These are phyloP conservation scores for Stevia rebaudiana DNA, from an alignment of 140 eudicot genomes.

Conservation along the genomic window DNA sequence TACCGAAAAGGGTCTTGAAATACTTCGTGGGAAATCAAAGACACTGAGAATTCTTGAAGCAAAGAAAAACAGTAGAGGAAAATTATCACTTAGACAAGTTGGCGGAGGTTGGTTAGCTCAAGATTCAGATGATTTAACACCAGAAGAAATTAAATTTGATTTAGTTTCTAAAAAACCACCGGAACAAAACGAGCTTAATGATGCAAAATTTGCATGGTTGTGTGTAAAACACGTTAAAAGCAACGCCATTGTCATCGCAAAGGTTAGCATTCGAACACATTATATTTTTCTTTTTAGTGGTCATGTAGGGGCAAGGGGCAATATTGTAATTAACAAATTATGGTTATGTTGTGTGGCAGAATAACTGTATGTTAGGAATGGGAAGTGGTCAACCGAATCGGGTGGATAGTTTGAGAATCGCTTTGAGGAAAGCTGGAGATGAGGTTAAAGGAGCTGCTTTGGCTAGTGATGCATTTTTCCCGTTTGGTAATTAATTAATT, in stretches of 20 bases:
- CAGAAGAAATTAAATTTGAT: constrained; percentile 70
- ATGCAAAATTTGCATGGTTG: constrained; percentile 93
- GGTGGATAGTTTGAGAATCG: constrained; percentile 90
- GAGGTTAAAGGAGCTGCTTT: constrained; percentile 96
- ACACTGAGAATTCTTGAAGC: constrained; percentile 93
- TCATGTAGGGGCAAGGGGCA: not conserved
- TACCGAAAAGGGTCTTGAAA: constrained; percentile 74
- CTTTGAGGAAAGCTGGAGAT: constrained; percentile 82
- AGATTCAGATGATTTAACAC: constrained; percentile 84
- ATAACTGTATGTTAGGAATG: constrained; percentile 93
- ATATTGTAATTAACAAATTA: not conserved
- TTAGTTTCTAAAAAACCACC: constrained; percentile 63
- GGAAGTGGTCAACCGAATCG: constrained; percentile 99
- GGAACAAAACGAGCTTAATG: constrained; percentile 52
- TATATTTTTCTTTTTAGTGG: no score
- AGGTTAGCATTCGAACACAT: no score
- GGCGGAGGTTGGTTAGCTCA: constrained; percentile 99
- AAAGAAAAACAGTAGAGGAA: constrained; percentile 65
- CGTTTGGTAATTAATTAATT: constrained; percentile 56
- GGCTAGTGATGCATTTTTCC: constrained; percentile 97
- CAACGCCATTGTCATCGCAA: constrained; percentile 88
- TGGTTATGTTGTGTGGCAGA: constrained; percentile 37
- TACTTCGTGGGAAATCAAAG: constrained; percentile 93
- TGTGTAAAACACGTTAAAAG: constrained; percentile 98
- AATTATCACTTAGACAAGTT: constrained; percentile 91